phyloP scores from a whole-genome alignment of 441 rosid species.

The Adansonia grandidieri region DNA sequence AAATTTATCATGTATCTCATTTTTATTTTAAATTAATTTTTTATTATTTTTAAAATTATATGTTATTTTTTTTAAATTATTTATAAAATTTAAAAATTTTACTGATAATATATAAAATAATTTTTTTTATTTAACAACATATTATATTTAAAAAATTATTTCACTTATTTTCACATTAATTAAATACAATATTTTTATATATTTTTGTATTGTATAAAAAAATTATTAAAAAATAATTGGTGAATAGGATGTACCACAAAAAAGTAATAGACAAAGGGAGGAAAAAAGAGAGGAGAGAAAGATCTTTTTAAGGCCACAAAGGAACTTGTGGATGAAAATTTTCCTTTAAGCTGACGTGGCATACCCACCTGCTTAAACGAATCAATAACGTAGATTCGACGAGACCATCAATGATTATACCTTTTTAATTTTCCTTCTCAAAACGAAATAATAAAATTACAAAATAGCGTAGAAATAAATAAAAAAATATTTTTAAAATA shows the following conservation, averaged over 20 bases:
- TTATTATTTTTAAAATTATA: no score
- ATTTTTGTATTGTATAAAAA: background rate
- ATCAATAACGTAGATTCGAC: constrained; percentile 52
- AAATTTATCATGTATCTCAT: no score
- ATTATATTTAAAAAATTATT: no score
- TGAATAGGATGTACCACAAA: background rate
- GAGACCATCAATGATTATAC: constrained; percentile 28
- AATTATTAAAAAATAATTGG: background rate
- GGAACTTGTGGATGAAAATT: constrained; percentile 75
- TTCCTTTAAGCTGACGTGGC: constrained; percentile 62
- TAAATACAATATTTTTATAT: no score
- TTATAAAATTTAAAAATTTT: no score
- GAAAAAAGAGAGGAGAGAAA: constrained; percentile 22
- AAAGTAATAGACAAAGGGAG: background rate
- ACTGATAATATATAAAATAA: no score
- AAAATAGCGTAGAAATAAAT: background rate
- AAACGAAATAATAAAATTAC: background rate
- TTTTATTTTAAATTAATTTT: no score
- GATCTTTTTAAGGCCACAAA: constrained; percentile 61
- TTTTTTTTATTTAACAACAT: no score
- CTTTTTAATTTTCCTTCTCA: constrained; percentile 4
- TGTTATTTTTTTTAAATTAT: no score
- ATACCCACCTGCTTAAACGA: constrained; percentile 38
- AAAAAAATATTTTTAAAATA: background rate
- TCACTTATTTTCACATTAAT: no score